phyloP scores from a whole-genome alignment of 2,329 filamentous ascomycete genomes.

The Mollisiaceae sp. region DNA sequence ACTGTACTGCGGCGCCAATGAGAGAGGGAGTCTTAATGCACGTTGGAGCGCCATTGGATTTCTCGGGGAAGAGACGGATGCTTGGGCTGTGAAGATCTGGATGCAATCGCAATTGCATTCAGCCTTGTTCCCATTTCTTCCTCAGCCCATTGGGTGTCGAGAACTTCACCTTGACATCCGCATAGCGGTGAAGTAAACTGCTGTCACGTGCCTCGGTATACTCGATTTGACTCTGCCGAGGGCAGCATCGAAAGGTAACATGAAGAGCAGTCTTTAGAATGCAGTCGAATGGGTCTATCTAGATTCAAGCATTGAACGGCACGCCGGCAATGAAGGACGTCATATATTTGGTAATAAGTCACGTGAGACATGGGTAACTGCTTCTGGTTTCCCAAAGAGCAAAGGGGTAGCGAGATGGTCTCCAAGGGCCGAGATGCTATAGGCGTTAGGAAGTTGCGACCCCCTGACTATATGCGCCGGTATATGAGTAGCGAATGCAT shows the following conservation, averaged over 20 bases:
- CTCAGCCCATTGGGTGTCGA: background rate
- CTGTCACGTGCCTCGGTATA: background rate
- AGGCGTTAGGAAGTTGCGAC: background rate
- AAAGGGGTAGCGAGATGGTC: background rate
- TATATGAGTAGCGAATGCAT: background rate
- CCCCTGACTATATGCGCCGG: background rate
- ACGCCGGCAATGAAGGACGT: background rate
- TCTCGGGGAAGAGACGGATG: background rate
- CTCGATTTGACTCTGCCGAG: background rate
- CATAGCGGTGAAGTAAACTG: background rate
- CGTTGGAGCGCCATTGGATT: background rate
- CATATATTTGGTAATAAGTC: background rate
- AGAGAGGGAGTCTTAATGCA: background rate
- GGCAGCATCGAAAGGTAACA: background rate
- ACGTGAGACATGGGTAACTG: background rate
- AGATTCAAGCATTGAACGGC: background rate
- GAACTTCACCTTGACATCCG: background rate
- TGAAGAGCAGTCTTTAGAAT: background rate
- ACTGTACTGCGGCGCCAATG: background rate
- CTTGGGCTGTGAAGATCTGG: constrained; percentile 1
- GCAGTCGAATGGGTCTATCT: background rate
- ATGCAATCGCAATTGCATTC: background rate
- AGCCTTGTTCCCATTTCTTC: background rate
- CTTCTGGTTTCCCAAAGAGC: background rate
- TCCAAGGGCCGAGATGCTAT: background rate